A percentile compares a stretch with the other conserved stretches of the same genome.
Evolutionary conservation across 148 eudicot species (phyloP).

Genomic region (Chenopodium formosanum): DNA sequence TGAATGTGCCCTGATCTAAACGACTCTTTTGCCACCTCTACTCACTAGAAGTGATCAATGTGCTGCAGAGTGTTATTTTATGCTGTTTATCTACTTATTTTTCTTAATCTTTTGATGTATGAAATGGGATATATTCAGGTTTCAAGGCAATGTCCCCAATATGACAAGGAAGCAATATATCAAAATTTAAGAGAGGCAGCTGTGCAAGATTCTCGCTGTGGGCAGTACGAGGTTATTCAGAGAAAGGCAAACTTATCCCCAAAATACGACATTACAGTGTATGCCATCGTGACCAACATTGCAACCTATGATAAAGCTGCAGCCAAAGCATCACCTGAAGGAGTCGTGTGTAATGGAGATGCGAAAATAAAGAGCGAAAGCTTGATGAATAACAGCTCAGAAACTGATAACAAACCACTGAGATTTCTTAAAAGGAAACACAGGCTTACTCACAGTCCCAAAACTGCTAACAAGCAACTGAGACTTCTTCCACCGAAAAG

Average conservation of each 20-base stretch:
- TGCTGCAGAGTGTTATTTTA: not conserved
- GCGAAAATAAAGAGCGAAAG: constrained; percentile 32
- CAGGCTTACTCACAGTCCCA: constrained; percentile 15
- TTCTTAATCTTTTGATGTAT: not conserved
- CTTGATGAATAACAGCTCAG: constrained; percentile 20
- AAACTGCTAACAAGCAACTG: constrained; percentile 28
- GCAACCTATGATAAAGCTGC: constrained; percentile 36
- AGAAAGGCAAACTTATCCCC: constrained; percentile 48
- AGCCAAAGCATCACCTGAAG: constrained; percentile 25
- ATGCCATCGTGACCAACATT: constrained; percentile 67
- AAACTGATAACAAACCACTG: constrained; percentile 28
- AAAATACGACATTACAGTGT: constrained; percentile 50
- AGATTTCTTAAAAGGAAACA: constrained; percentile 44
- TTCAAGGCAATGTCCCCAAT: constrained; percentile 36
- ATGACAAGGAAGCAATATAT: constrained; percentile 56
- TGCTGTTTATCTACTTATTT: not conserved
- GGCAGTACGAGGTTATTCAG: constrained; percentile 62
- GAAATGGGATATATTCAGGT: constrained; percentile 37
- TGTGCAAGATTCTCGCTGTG: constrained; percentile 45
- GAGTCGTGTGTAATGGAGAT: constrained; percentile 42
- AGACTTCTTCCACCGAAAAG: constrained; percentile 43
- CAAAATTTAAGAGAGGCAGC: constrained; percentile 49
- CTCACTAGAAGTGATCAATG: not conserved
- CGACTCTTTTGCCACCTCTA: too few relatives aligned
- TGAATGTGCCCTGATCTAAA: too few relatives aligned